Percentiles rank a stretch among this genome's conserved stretches.
Conservation (phyloP, 208 protist genomes). For the Trichomonas vaginalis region DNA sequence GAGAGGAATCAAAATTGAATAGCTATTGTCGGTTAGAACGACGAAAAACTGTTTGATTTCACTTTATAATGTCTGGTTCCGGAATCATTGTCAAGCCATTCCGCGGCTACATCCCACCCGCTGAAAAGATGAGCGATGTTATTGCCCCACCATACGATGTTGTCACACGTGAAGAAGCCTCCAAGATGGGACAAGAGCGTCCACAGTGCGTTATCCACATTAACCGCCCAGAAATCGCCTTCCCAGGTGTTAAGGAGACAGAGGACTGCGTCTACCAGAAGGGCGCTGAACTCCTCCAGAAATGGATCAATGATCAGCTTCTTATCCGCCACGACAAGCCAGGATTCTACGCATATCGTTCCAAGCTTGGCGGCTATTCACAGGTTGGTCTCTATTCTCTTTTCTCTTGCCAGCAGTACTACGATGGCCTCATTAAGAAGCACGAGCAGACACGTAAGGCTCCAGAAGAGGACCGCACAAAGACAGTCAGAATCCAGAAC, state of each 20-base stretch:
- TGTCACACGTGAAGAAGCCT: not conserved
- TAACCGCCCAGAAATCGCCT: not conserved
- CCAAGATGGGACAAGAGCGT: not conserved
- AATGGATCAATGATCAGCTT: not conserved
- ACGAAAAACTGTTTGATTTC: not conserved
- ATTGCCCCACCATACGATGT: slow-evolving; percentile 10
- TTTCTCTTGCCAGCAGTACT: not conserved
- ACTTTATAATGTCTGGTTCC: not conserved
- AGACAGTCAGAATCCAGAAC: not conserved
- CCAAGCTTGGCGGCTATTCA: not conserved
- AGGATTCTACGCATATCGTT: not conserved
- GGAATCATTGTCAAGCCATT: slow-evolving; percentile 20
- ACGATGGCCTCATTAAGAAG: not conserved
- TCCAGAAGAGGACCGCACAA: not conserved
- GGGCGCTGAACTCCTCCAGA: not conserved
- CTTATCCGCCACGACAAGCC: not conserved
- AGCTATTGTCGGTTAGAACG: not conserved
- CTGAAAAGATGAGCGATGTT: not conserved
- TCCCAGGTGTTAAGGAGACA: not conserved
- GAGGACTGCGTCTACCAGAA: not conserved
- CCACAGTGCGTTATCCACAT: slow-evolving; percentile 3
- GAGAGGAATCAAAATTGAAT: not conserved
- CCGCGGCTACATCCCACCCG: not conserved
- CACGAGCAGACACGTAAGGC: not conserved
- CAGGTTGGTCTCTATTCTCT: not conserved